A percentile compares a stretch with the other conserved stretches of the same genome.
phyloP scores from a whole-genome alignment of 1,284 basidiomycete genomes.

The Cutaneotrichosporon mucoides region DNA sequence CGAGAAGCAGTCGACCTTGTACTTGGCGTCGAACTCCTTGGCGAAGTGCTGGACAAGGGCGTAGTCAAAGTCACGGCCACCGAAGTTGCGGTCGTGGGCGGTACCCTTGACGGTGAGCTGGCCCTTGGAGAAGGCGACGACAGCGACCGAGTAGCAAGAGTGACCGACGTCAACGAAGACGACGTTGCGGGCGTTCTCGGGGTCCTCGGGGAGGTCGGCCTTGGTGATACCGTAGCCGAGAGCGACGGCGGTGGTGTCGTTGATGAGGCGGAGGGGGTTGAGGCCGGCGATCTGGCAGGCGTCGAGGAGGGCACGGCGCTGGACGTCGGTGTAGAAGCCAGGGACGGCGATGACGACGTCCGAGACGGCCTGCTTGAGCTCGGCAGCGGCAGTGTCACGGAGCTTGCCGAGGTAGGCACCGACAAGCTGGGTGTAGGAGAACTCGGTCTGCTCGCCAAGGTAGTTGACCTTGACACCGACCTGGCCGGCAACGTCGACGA shows the following conservation, averaged over 20 bases:
- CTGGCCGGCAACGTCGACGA: conserved; percentile 74
- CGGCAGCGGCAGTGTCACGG: conserved; percentile 72
- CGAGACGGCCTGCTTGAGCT: conserved; percentile 77
- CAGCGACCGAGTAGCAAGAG: conserved; percentile 74
- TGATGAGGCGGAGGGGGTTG: conserved; percentile 85
- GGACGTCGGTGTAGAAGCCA: conserved; percentile 88
- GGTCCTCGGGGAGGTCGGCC: conserved; percentile 73
- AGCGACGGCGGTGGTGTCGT: conserved; percentile 87
- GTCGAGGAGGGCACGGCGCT: conserved; percentile 80
- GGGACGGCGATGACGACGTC: conserved; percentile 92
- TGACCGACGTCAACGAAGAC: conserved; percentile 91
- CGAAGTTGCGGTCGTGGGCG: conserved; percentile 84
- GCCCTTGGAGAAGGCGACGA: conserved; percentile 88
- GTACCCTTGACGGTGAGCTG: conserved; percentile 78
- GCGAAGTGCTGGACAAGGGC: conserved; percentile 82
- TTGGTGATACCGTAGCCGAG: conserved; percentile 97
- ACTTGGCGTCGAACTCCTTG: conserved; percentile 82
- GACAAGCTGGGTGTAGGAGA: conserved; percentile 80
- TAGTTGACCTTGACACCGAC: conserved; percentile 83
- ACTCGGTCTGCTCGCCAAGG: conserved; percentile 69
- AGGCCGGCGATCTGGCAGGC: conserved; percentile 82
- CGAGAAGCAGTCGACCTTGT: conserved; percentile 88
- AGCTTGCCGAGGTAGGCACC: conserved; percentile 83
- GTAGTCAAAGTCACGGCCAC: conserved; percentile 88
- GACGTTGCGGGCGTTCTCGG: conserved; percentile 75